Evolutionary conservation across 805 yeast genomes (phyloP), one percentile per base, ranked within the genome.

Genomic region (Metschnikowia baotianmanensis): DNA sequence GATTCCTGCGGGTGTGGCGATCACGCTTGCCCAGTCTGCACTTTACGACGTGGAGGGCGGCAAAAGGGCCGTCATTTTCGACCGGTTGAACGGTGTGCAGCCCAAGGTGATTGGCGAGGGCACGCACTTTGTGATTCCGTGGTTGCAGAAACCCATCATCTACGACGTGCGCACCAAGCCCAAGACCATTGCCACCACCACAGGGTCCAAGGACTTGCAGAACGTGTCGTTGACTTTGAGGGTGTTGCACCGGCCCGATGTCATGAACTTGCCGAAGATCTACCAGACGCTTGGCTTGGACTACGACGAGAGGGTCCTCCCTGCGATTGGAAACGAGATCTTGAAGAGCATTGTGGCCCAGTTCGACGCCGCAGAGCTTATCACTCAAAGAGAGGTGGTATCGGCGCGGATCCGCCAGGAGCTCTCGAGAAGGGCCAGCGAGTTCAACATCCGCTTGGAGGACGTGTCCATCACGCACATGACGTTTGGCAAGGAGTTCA

Each of bases 111-210:
- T 90, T 45, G 96, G 97, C 21, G 99, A 93, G 69, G 99, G 99
- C 45, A 86, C 98, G 18, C 98, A 93, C 65, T 93, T 93, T 53
- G 83, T 88, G 36, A 71, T 91, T 50, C 99, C 99, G 29, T 90
- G 97, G 90, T 67, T 93, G 40, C 97, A 93, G 65, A 84, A 87
- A 36, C 96, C 99, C 29, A 75, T 89, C 36, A 78, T 89, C 38
- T 93, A 85, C 65, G 98, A 93, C 61, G 96, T 93, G 45, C 80
- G 99, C 57, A 97, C 99, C 34, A 91, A 88, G 62, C 99, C 99
- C 45, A 82, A 97, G 67, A 89, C 89, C 54, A 95, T 93, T 46
- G 86, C 97, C 11, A 87, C 96, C 19, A 76, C 95, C 57, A 93
- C 99, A 1, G 99, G 99, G 51, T 93, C 99, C 17, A 93, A 93